Evolutionary conservation across 441 rosid genomes (phyloP), one percentile per base, ranked within the genome.

Genomic region (Rhodomyrtus psidioides): DNA sequence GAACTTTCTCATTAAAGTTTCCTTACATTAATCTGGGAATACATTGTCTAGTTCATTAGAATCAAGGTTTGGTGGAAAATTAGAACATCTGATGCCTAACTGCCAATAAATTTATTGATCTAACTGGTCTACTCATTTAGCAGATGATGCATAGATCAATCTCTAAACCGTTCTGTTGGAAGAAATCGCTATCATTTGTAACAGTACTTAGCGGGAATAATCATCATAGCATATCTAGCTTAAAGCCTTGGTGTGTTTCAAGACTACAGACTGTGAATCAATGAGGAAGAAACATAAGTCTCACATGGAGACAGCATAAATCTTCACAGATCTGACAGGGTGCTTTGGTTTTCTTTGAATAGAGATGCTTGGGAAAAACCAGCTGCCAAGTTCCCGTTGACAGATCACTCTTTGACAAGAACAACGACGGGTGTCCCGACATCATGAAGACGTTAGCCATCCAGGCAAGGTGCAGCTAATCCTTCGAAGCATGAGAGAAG

Each of bases 281-380:
- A 39, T 21, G 49, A 70, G 49, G 49, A 3, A 39, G 21, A 65
- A 21, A 39, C n/a, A 6, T 21, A 39, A 39, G 16, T 39, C 39
- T 70, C 42, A 21, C 79, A 24, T 10, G 49, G 79, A 70, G n/a
- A 39, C n/a, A 51, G 49, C 79, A 39, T 62, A 30, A 30, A 62
- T 62, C 26, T 70, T 70, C 79, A 39, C 7, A 6, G 49, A 70
- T 39, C 49, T 70, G n/a, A 70, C 79, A 21, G 51, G 51, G 49
- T 39, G 51, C 79, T 70, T 65, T 70, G 49, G 79, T 70, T 70
- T 70, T 70, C 49, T 70, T 70, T 39, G 46, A 39, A 70, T 21
- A 70, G 94, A 44, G 27, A 8, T 97, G 99, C 91, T 19, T 95
- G 87, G 98, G 99, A 23, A 94, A 93, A 88, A n/a, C 44, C 10